Evolutionary conservation across 495 filamentous ascomycete species (phyloP), one percentile per base, ranked within the genome.

Genomic region (Xanthoparmelia taractica): DNA sequence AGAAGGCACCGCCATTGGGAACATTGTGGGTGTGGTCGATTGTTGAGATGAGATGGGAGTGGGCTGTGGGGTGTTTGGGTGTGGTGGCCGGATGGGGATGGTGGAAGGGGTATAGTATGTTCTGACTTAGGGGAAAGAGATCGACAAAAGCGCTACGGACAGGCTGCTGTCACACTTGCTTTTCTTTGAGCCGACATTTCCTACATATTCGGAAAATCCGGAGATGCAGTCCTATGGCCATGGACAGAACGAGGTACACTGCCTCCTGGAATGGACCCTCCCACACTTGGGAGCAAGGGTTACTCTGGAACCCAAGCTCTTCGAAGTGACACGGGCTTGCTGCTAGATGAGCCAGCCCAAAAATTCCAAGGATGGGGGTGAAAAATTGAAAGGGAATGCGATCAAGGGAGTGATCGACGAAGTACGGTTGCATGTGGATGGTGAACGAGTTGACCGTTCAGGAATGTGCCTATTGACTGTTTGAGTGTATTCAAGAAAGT

Each of bases 11-110:
- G 27, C 84, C 91, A 27, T 72, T 96, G n/a, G 95, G 91, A 2
- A 91, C 89, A 20, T 72, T 97, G 25, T 96, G 93, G 93, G 84
- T 98, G 18, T 98, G 93, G 94, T 86, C 87, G 23, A 85, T 96
- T 40, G 77, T 96, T 56, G 94, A 98, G 75, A 82, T 97, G 76
- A 76, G 87, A n/a, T 77, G 95, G 60, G 73, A 79, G 4, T 85
- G 80, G 58, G 88, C 90, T 1, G 70, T 85, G 11, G 71, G 80
- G 37, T 89, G 85, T 68, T 71, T 88, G 50, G 73, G 81, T 12
- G 74, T 79, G 13, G 77, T 90, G 47, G 82, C 78, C 4, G 74
- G 73, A 2, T 97, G 87, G 78, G 79, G 88, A 6, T 88, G 84
- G 81, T 85, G 78, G 74, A 84, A 82, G 65, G 90, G 87, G 3